Conservation (phyloP, 192 early-diverging fungal genomes). For the Thoreauomyces humboldtii region DNA sequence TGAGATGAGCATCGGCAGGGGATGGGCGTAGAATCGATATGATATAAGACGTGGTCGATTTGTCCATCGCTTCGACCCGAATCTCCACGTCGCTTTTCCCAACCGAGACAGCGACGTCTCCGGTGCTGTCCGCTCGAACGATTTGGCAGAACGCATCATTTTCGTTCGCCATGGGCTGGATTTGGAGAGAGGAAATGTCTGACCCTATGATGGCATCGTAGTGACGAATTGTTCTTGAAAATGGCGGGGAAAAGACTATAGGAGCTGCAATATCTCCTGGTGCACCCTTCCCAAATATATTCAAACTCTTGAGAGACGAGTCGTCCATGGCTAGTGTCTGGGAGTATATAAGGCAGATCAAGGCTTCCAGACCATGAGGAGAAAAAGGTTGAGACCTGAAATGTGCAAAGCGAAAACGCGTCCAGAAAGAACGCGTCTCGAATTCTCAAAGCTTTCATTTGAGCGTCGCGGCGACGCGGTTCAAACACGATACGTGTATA, state of each 20-base stretch:
- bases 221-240: slow-evolving; percentile 28
- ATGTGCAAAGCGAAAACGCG: too few species aligned
- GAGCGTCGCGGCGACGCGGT: too few species aligned
- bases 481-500: too few species aligned
- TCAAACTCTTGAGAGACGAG: slow-evolving; percentile 41
- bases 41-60: slow-evolving; percentile 33
- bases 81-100: slow-evolving; percentile 38
- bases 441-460: too few species aligned
- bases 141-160: slow-evolving; percentile 48
- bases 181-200: not conserved
- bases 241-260: slow-evolving; percentile 31
- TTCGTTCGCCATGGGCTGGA: slow-evolving; percentile 38
- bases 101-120: slow-evolving; percentile 28
- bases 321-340: slow-evolving; percentile 58
- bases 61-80: slow-evolving; percentile 49
- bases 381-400: too few species aligned
- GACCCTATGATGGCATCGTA: not conserved
- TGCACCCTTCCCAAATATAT: slow-evolving; percentile 4
- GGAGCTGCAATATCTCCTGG: slow-evolving; percentile 15
- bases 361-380: too few species aligned
- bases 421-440: too few species aligned
- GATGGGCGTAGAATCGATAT: slow-evolving; percentile 36
- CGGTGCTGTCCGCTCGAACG: slow-evolving; percentile 24
- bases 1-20: slow-evolving; percentile 35
- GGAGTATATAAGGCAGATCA: too few species aligned